phyloP scores from a whole-genome alignment of 1,284 basidiomycete genomes.

The Wolfiporia cocos region DNA sequence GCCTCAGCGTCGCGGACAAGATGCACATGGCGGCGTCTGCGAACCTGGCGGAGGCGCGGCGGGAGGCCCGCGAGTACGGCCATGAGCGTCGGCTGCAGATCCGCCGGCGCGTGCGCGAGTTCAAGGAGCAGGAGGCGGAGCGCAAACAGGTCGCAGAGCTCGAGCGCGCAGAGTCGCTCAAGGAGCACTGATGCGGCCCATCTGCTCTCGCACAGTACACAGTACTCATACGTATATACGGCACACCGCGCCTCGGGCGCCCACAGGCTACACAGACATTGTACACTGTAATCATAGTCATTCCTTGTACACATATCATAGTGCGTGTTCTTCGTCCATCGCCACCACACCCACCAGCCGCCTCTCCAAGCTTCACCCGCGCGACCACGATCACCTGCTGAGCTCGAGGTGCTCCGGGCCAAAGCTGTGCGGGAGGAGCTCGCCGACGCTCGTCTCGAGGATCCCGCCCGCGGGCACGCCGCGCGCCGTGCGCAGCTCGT shows the following conservation, averaged over 20 bases:
- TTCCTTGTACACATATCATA: constrained; percentile 3
- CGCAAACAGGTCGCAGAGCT: not conserved
- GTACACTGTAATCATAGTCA: not conserved
- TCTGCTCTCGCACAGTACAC: too few species aligned
- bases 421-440: constrained; percentile 83
- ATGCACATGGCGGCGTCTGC: constrained; percentile 30
- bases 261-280: not conserved
- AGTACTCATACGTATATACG: not conserved
- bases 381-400: constrained; percentile 30
- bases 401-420: constrained; percentile 74
- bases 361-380: not conserved
- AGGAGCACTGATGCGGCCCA: too few species aligned
- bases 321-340: not conserved
- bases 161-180: not conserved
- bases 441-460: constrained; percentile 62
- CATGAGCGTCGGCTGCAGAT: constrained; percentile 34
- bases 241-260: not conserved
- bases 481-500: constrained; percentile 34
- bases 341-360: not conserved
- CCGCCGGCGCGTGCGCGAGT: constrained; percentile 29
- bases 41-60: constrained; percentile 37
- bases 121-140: constrained; percentile 12
- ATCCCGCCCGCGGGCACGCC: constrained; percentile 43
- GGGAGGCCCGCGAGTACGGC: constrained; percentile 35
- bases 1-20: constrained; percentile 15